phyloP scores from a whole-genome alignment of 1,284 basidiomycete genomes.

The Salmacisia buchloeana region DNA sequence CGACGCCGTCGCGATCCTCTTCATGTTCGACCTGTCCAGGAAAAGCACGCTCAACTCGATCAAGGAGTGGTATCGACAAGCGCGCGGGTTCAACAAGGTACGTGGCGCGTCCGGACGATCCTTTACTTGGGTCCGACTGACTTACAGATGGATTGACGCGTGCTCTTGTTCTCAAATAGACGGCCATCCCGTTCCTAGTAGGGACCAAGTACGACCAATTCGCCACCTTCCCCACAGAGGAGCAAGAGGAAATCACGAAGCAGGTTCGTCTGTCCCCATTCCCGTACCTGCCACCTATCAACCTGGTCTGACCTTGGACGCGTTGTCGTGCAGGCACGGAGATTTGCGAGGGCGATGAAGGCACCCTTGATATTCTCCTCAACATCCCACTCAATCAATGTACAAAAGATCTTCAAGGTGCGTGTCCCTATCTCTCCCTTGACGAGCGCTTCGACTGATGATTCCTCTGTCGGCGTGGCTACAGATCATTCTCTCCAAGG shows the following conservation, averaged over 20 bases:
- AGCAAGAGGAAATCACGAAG: conserved; percentile 97
- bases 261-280: conserved; percentile 57
- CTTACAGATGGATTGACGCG: neutral
- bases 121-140: neutral
- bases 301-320: neutral
- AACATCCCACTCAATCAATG: conserved; percentile 94
- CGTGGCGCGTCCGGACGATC: neutral
- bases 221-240: conserved; percentile 86
- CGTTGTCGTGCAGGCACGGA: conserved; percentile 55
- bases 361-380: conserved; percentile 97
- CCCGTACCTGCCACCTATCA: neutral
- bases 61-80: conserved; percentile 99
- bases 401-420: conserved; percentile 75
- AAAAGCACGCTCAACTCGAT: conserved; percentile 95
- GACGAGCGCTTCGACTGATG: too few species aligned
- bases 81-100: conserved; percentile 82
- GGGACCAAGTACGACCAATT: conserved; percentile 98
- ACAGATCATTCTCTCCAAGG: conserved; percentile 15
- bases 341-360: conserved; percentile 96
- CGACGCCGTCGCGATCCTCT: conserved; percentile 94
- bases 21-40: conserved; percentile 98
- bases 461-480: too few species aligned
- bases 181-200: conserved; percentile 57
- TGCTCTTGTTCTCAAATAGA: conserved; percentile 13
- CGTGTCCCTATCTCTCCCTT: conserved; percentile 14